Evolutionary conservation across 129 eudicot species (phyloP), one percentile per base, ranked within the genome.

Genomic region (Pseudognaphalium luteoalbum): DNA sequence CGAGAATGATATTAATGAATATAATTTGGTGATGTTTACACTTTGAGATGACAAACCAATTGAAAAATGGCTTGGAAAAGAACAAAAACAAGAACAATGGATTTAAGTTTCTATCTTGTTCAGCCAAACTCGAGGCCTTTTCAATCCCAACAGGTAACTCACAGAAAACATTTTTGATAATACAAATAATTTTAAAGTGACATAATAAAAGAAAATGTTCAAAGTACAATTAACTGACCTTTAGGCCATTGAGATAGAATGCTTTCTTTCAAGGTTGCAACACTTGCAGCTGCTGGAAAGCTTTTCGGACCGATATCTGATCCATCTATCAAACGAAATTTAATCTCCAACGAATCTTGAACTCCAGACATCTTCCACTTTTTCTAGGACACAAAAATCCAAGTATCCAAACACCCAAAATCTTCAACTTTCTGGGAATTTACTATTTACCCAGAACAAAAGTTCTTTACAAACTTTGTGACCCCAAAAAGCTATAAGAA

Each of bases 231-330:
- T 4, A 57, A 71, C 86, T 66, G 71, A 88, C 97, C 97, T 91
- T 88, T 91, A 50, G 97, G 96, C 97, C 97, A 91, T 72, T 88
- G 92, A 76, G 97, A 80, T 73, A 91, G 76, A 76, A 91, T 85
- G 79, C 83, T 88, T 83, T 91, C 97, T 83, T 91, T 91, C 86
- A 91, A 88, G 71, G 84, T 80, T 63, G 88, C 76, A 34, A 91
- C 96, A 78, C 86, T 91, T n/a, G 96, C 74, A 58, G 89, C 92
- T 21, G 85, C 87, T 20, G 96, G 92, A 78, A 86, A 91, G 73
- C 86, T 91, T 74, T 83, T 87, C 34, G 97, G 97, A 79, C 97
- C 97, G 7, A 91, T 85, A 77, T 91, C 97, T 4, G 94, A 83
- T 73, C 97, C 97, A 83, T 91, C 97, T 47, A 71, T 88, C 82